A percentile compares a stretch with the other conserved stretches of the same genome.
phyloP scores from a whole-genome alignment of 805 yeast genomes.

The Metschnikowia baotianmanensis region DNA sequence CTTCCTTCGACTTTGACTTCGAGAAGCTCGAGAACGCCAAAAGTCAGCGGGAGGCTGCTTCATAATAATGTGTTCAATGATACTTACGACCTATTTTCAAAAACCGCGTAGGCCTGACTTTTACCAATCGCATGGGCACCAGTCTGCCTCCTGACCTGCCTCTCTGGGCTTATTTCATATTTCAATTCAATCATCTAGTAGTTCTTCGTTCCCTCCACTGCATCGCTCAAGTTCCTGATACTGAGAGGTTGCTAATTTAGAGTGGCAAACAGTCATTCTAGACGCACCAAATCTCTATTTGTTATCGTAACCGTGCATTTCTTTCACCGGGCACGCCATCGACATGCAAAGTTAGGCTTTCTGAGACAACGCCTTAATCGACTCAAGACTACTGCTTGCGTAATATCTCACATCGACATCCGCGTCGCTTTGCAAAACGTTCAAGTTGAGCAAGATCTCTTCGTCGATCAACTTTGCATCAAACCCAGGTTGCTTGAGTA shows the following conservation, averaged over 20 bases:
- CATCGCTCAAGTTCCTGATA: no score
- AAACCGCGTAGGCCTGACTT: conserved; percentile 4
- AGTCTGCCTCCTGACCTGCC: no score
- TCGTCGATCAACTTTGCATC: conserved; percentile 28
- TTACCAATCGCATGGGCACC: no score
- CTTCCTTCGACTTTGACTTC: conserved; percentile 47
- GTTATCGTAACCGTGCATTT: neutral
- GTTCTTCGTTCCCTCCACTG: no score
- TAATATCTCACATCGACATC: conserved; percentile 91
- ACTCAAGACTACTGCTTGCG: conserved; percentile 60
- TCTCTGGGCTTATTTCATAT: no score
- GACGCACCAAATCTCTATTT: neutral
- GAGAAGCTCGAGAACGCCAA: conserved; percentile 36
- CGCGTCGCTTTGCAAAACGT: conserved; percentile 61
- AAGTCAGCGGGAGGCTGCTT: neutral
- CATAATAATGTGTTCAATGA: conserved; percentile 4
- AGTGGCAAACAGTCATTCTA: neutral
- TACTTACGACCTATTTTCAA: conserved; percentile 9
- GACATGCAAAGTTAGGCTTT: no score
- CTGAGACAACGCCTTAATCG: conserved; percentile 22
- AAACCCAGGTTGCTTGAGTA: conserved; percentile 27
- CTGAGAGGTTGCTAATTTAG: no score
- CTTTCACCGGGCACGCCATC: no score
- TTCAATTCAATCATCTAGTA: no score
- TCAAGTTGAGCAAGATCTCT: conserved; percentile 63